Evolutionary conservation across 805 yeast species (phyloP).

Genomic region (Brettanomyces custersianus): DNA sequence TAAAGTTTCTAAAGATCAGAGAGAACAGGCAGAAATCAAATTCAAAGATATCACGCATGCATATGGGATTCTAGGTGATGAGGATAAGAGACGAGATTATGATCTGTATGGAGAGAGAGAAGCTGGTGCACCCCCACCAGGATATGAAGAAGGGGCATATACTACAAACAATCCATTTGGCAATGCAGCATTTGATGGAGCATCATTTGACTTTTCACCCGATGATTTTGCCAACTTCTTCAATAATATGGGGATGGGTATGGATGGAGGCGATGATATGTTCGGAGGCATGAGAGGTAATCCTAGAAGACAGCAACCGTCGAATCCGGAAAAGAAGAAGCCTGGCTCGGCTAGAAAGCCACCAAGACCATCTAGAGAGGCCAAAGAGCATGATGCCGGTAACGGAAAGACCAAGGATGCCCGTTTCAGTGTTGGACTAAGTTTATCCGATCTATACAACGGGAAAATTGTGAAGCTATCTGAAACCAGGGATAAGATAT

Average conservation of each 20-base stretch:
- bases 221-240: conserved; percentile 75
- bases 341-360: conserved; percentile 3
- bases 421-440: conserved; percentile 49
- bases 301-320: background rate
- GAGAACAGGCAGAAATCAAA: conserved; percentile 63
- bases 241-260: conserved; percentile 34
- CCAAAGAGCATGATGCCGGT: background rate
- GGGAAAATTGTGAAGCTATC: conserved; percentile 75
- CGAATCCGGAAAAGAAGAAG: background rate
- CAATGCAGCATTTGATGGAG: conserved; percentile 20
- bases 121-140: conserved; percentile 8
- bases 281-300: conserved; percentile 1
- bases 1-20: conserved; percentile 41
- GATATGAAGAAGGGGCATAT: conserved; percentile 14
- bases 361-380: conserved; percentile 6
- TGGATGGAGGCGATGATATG: conserved; percentile 9
- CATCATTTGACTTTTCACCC: conserved; percentile 41
- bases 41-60: conserved; percentile 85
- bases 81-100: conserved; percentile 45
- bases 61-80: conserved; percentile 75
- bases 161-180: conserved; percentile 22
- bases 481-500: conserved; percentile 62
- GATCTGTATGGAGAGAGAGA: conserved; percentile 30
- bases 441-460: conserved; percentile 65
- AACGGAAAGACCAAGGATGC: conserved; percentile 53